Evolutionary conservation across 208 protist genomes (phyloP), one percentile per base, ranked within the genome.

Genomic region (Acanthamoeba castellanii): DNA sequence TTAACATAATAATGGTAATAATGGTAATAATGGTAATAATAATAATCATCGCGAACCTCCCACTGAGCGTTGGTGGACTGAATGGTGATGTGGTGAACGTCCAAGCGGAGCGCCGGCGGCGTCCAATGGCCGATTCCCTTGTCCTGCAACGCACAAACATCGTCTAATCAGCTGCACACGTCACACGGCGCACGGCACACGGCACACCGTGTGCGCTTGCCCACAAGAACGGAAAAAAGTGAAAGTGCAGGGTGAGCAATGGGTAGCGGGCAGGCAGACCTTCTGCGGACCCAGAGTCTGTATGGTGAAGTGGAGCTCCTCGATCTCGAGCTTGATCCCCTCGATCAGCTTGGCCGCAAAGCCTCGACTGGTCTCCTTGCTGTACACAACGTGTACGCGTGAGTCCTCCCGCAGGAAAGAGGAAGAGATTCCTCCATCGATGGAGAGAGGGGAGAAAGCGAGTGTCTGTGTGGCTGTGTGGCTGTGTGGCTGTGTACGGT

Each of bases 301-400:
- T 25, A 90, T 90, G 52, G 82, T 66, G 82, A 90, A 90, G 50
- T 90, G 82, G 20, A 90, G 82, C 37, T 90, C 82, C 45, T 90
- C 57, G 27, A 90, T 68, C 37, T 90, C 52, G 5, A 90, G 57
- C 82, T 66, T 90, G 27, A 90, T 68, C 1, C 82, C 82, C 37
- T 90, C 82, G 18, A 90, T 59, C 70, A 78, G 37, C 37, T 78
- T 78, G n/a, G 70, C 70, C 30, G 70, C 70, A 78, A 78, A 78
- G 11, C 70, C 70, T 25, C 70, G 70, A 9, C 30, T 78, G 59
- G 59, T 66, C 59, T 66, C 59, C 59, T 66, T 66, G 7, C 59
- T 66, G 59, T 66, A 25, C 16, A 25, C 16, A 47, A 8, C 42
- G 42, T 9, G 42, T 3, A 8, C 5, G 42, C 42, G 42, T 47